Percentiles rank a stretch among this genome's conserved stretches.
Conservation (phyloP, 2,329 filamentous ascomycete genomes). For the Scedosporium aurantiacum region DNA sequence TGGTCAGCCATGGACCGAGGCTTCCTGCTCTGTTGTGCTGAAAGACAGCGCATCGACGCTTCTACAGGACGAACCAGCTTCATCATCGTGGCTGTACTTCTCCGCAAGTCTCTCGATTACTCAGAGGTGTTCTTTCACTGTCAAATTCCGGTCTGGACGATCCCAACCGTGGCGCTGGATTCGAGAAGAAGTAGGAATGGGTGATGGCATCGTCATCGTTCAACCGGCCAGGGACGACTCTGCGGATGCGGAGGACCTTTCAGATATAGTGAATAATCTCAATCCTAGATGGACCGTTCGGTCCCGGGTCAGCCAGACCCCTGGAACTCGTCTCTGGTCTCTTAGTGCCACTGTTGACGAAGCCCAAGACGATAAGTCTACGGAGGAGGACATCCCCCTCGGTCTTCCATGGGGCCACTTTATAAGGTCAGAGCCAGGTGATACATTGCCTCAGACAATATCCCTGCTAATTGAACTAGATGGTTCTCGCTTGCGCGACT, state of each 20-base stretch:
- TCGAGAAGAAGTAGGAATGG: slow-evolving; percentile 49
- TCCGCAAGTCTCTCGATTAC: not conserved
- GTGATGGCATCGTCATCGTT: slow-evolving; percentile 53
- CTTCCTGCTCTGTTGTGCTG: slow-evolving; percentile 11
- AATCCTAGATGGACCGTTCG: slow-evolving; percentile 44
- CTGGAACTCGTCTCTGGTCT: slow-evolving; percentile 60
- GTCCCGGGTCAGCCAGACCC: slow-evolving; percentile 51
- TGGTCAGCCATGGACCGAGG: slow-evolving; percentile 45
- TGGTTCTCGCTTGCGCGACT: slow-evolving; percentile 76
- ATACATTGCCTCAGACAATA: not conserved
- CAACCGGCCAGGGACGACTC: slow-evolving; percentile 19
- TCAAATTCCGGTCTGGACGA: slow-evolving; percentile 51
- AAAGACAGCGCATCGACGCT: slow-evolving; percentile 29
- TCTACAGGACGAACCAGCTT: slow-evolving; percentile 8
- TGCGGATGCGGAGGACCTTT: slow-evolving; percentile 31
- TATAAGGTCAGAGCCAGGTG: slow-evolving; percentile 31
- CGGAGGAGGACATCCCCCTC: slow-evolving; percentile 43
- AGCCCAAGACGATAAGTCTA: slow-evolving; percentile 46
- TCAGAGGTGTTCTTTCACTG: slow-evolving; percentile 42
- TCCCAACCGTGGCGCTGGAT: slow-evolving; percentile 59
- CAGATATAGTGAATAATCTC: slow-evolving; percentile 45
- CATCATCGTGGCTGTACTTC: not conserved
- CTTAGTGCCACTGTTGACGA: slow-evolving; percentile 45
- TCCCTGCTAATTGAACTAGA: slow-evolving; percentile 23
- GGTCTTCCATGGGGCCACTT: slow-evolving; percentile 51